Base-by-base conservation (phyloP, 139 green algal species). In the Tetradesmus obliquus region DNA sequence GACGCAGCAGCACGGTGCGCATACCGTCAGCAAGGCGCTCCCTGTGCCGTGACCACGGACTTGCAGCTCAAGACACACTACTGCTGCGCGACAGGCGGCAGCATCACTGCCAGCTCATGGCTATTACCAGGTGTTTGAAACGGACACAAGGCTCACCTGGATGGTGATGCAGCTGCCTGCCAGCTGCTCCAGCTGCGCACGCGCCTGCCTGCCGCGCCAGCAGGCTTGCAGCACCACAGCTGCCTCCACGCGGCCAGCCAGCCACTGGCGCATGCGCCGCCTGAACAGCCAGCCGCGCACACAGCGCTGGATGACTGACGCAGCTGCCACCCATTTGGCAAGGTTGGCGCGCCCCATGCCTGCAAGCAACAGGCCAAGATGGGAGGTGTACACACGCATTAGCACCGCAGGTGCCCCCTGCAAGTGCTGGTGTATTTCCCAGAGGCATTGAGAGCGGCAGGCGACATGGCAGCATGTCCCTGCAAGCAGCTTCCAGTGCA, bases 321-420 rank as follows among this genome's bases (percentile, higher is more conserved):
- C 94, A 20, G 96, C 95, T 12, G 88, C 88, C 12, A 96, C 91
- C 95, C 93, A 98, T 5, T 15, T 58, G 71, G 93, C 58, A 20
- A 97, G 88, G 60, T 94, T 87, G 1, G 92, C 90, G 2, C 91
- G 79, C 13, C 93, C 94, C 62, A 80, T 83, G 51, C 91, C 94
- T 95, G 92, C 91, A 93, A 6, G 9, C 89, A 92, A 72, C 2
- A 19, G 62, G 62, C 62, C 17, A 3, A 72, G 3, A 19, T 72
- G 62, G 17, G 9, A 91, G 85, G 19, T 76, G 12, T 24, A 22
- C 71, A 22, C 71, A 79, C 5, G 17, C 17, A 24, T 9, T 7
- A 79, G 71, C 71, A 79, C 10, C 62, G 57, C 6, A 66, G 57
- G 57, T 2, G 9, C 57, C 8, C 57, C 8, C 6, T 66, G 9